Evolutionary conservation across 306 rosid species (phyloP).

Genomic region (Prunus mongolica): DNA sequence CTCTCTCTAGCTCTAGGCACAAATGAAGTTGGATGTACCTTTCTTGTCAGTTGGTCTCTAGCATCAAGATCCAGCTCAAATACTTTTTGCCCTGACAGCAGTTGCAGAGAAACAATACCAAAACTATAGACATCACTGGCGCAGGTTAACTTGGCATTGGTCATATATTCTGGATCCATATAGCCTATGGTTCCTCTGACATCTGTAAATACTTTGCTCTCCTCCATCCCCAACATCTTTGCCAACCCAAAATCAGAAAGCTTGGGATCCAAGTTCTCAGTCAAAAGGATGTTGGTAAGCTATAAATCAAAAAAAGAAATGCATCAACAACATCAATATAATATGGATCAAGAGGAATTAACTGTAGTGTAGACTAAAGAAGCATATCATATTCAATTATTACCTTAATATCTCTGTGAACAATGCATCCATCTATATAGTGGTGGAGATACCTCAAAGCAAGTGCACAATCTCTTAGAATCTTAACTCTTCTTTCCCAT

Average conservation of each 20-base stretch:
- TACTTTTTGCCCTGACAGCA: conserved; percentile 83
- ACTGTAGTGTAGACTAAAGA: not conserved
- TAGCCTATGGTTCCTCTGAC: conserved; percentile 91
- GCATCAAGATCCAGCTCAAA: conserved; percentile 76
- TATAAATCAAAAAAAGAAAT: conserved; percentile 4
- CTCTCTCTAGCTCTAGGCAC: not conserved
- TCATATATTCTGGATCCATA: conserved; percentile 98
- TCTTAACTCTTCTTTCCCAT: conserved; percentile 64
- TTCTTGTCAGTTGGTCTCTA: conserved; percentile 83
- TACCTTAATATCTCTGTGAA: conserved; percentile 93
- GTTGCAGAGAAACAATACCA: conserved; percentile 74
- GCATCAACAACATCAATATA: conserved; percentile 1
- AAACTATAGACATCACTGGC: conserved; percentile 86
- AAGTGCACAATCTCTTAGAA: conserved; percentile 75
- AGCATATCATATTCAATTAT: not conserved
- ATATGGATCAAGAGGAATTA: not conserved
- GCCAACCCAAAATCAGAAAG: conserved; percentile 90
- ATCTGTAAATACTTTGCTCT: conserved; percentile 74
- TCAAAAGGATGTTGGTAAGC: conserved; percentile 87
- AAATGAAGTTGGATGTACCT: conserved; percentile 32
- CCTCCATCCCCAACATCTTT: conserved; percentile 67
- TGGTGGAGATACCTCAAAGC: conserved; percentile 80
- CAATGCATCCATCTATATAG: conserved; percentile 74
- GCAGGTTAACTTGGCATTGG: conserved; percentile 74
- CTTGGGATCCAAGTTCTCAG: conserved; percentile 59